These are phyloP conservation scores for Clarireedia hainanense DNA, from an alignment of 2,329 filamentous ascomycete species.

Conservation along the genomic window DNA sequence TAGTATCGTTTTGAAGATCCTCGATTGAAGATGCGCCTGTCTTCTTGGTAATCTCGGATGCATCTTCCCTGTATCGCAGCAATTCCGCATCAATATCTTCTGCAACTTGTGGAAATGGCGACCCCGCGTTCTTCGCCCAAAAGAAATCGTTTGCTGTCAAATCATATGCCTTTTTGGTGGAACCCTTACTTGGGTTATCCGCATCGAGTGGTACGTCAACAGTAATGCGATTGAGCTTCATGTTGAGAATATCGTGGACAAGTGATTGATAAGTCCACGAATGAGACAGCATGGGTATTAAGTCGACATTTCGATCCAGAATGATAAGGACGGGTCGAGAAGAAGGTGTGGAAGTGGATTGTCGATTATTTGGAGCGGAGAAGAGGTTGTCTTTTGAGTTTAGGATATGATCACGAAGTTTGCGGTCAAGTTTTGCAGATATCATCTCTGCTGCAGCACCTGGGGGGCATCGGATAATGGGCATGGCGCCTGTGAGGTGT, in stretches of 20 bases:
- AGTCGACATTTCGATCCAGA: conserved; percentile 88
- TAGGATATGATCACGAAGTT: conserved; percentile 89
- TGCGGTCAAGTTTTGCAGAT: conserved; percentile 86
- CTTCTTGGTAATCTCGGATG: conserved; percentile 88
- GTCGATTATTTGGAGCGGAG: conserved; percentile 51
- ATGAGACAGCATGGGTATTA: conserved; percentile 98
- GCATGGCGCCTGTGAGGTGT: conserved; percentile 62
- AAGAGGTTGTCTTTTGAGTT: conserved; percentile 98
- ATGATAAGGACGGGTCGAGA: conserved; percentile 86
- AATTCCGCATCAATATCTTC: conserved; percentile 94
- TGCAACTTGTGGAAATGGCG: conserved; percentile 90
- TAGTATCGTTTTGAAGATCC: conserved; percentile 83
- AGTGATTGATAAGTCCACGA: conserved; percentile 86
- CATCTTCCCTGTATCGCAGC: conserved; percentile 91
- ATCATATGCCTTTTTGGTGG: conserved; percentile 84
- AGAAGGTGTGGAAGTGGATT: conserved; percentile 52
- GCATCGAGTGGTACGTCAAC: conserved; percentile 80
- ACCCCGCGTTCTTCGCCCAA: conserved; percentile 85
- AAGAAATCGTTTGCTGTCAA: conserved; percentile 89
- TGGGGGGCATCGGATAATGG: conserved; percentile 90
- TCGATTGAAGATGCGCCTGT: conserved; percentile 89
- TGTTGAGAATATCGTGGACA: conserved; percentile 68
- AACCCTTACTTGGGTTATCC: conserved; percentile 62
- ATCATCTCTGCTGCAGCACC: conserved; percentile 92
- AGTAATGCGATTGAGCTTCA: conserved; percentile 88